phyloP scores from a whole-genome alignment of 1,284 basidiomycete species.

The Tilletia horrida region DNA sequence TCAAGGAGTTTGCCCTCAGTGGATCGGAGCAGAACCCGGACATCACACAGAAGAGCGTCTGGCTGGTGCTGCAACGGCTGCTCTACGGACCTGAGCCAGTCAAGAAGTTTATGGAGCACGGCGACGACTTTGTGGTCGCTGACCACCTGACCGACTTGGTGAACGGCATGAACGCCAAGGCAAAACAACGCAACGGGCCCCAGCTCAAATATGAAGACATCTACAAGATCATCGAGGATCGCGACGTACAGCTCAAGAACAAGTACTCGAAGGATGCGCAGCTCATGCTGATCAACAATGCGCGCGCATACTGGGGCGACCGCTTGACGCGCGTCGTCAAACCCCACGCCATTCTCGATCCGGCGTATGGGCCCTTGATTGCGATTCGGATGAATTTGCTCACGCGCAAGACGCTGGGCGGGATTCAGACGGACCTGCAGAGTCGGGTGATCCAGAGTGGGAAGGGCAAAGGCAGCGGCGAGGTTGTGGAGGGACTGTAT shows the following conservation, averaged over 20 bases:
- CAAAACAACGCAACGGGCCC: conserved; percentile 17
- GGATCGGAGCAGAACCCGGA: conserved; percentile 29
- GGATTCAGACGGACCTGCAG: conserved; percentile 27
- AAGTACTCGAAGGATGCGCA: conserved; percentile 26
- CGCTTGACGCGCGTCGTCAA: conserved; percentile 17
- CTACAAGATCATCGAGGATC: conserved; percentile 17
- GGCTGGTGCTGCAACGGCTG: conserved; percentile 10
- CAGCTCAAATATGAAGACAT: conserved; percentile 11
- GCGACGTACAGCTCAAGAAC: conserved; percentile 23
- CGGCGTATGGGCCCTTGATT: conserved; percentile 21
- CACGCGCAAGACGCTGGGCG: conserved; percentile 28
- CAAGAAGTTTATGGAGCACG: conserved; percentile 24
- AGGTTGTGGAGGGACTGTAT: conserved; percentile 23
- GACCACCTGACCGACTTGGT: conserved; percentile 23
- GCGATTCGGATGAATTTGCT: conserved; percentile 25
- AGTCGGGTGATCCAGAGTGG: conserved; percentile 21
- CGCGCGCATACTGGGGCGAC: conserved; percentile 22
- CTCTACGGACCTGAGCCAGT: conserved; percentile 24
- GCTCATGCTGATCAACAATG: conserved; percentile 28
- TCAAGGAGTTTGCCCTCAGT: conserved; percentile 26
- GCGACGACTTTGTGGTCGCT: conserved; percentile 21
- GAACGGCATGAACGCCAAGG: conserved; percentile 25
- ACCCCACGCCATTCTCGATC: conserved; percentile 24
- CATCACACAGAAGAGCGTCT: conserved; percentile 22
- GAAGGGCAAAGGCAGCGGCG: background rate